These are phyloP conservation scores for Gracilaria caudata DNA, from an alignment of 23 red algal species.

Conservation along the genomic window DNA sequence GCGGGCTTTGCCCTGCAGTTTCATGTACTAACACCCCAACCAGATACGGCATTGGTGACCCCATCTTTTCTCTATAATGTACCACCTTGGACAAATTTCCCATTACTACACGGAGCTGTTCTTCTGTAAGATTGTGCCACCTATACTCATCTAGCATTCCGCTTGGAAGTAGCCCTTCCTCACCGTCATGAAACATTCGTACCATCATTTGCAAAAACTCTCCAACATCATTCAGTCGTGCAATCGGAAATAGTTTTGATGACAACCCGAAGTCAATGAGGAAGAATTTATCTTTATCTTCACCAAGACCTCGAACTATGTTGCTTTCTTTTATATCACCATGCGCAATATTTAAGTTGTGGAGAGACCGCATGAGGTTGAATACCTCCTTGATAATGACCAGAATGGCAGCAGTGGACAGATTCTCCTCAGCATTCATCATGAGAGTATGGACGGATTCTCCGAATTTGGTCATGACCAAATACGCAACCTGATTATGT, in stretches of 20 bases:
- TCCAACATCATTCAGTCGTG: background rate
- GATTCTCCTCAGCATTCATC: background rate
- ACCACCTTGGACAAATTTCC: background rate
- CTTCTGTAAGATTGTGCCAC: background rate
- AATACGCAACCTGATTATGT: background rate
- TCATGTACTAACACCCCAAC: too few species aligned
- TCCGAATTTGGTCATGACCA: conserved; percentile 2
- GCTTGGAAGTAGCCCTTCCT: background rate
- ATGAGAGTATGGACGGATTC: background rate
- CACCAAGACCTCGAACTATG: background rate
- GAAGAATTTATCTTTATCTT: background rate
- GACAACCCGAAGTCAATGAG: background rate
- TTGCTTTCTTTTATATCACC: background rate
- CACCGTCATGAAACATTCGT: background rate
- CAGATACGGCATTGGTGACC: background rate
- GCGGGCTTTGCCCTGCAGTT: too few species aligned
- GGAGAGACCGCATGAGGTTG: background rate
- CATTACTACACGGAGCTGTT: background rate
- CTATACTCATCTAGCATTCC: background rate
- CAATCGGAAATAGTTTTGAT: background rate
- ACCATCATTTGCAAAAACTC: background rate
- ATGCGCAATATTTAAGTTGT: background rate
- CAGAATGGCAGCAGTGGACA: background rate
- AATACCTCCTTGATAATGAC: background rate
- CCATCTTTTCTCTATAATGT: background rate